These are phyloP conservation scores for Chaetothyriales sp. DNA, from an alignment of 2,329 filamentous ascomycete genomes.

Conservation along the genomic window DNA sequence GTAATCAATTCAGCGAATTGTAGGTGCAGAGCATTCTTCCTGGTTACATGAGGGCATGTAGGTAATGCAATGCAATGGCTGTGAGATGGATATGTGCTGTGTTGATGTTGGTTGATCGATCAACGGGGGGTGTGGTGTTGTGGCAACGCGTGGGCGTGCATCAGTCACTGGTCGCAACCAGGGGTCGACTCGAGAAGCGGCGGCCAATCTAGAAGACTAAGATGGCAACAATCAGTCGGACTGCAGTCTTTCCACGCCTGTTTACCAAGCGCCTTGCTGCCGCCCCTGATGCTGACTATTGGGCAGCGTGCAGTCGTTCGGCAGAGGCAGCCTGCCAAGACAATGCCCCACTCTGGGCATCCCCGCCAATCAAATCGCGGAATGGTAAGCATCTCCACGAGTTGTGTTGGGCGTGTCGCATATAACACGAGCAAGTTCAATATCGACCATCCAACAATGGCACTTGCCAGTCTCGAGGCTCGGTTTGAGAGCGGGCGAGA, in stretches of 20 bases:
- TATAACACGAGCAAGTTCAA: neutral
- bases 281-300: neutral
- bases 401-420: neutral
- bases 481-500: neutral
- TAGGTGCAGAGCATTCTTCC: neutral
- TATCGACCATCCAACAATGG: neutral
- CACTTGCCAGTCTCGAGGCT: neutral
- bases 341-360: neutral
- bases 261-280: neutral
- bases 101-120: neutral
- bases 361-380: neutral
- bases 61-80: neutral
- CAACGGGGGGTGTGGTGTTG: neutral
- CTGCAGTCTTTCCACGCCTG: neutral
- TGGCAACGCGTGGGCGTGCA: neutral
- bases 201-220: neutral
- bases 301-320: neutral
- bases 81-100: neutral
- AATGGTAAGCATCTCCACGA: neutral
- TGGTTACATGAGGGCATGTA: neutral
- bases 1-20: neutral
- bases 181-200: neutral
- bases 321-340: neutral
- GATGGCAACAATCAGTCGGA: neutral
- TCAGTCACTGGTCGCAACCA: neutral